Base-by-base conservation (phyloP, 1,139 yeast genomes). In the Candida sp. region DNA sequence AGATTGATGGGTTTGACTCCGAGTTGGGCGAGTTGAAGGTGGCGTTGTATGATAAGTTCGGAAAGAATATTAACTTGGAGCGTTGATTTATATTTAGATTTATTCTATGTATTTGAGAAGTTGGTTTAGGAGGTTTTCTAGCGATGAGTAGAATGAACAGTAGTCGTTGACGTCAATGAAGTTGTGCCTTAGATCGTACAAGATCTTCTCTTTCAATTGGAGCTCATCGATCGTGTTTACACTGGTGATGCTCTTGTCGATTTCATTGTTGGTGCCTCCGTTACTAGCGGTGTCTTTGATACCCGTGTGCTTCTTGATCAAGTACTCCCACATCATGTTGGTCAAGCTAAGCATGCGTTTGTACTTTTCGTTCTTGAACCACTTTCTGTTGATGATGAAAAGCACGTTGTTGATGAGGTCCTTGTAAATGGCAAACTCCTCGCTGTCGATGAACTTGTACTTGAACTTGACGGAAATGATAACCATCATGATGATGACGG, bases 41-140 rank as follows among this genome's bases (percentile, higher is more conserved):
- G 33, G 77, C 76, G n/a, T 75, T 94, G 53, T 94, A 94, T 64
- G 90, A 91, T 17, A 92, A 90, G 67, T 94, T 94, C 66, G 99
- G 99, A 37, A 84, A 84, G 59, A 86, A 92, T 54, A 94, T 94
- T 65, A 93, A 93, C 66, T 75, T 94, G 47, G 99, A 94, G 63
- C 77, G 85, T 52, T 75, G 62, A 60, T 48, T n/a, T 12, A 23
- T 56, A 37, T 58, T 54, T 27, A 17, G 7, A 32, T 42, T 31
- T 43, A 51, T 52, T 69, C 65, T 28, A 75, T 67, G 52, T 68
- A 75, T 44, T 72, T 71, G 70, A 76, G 70, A 33, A 76, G 62
- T 54, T 74, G 79, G 52, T 68, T 74, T 28, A 77, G 59, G 17
- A 76, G 66, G 53, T 73, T 72, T 53, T 77, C 81, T 59, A 76